phyloP scores from a whole-genome alignment of 495 filamentous ascomycete species.

The Annulohypoxylon stygium region DNA sequence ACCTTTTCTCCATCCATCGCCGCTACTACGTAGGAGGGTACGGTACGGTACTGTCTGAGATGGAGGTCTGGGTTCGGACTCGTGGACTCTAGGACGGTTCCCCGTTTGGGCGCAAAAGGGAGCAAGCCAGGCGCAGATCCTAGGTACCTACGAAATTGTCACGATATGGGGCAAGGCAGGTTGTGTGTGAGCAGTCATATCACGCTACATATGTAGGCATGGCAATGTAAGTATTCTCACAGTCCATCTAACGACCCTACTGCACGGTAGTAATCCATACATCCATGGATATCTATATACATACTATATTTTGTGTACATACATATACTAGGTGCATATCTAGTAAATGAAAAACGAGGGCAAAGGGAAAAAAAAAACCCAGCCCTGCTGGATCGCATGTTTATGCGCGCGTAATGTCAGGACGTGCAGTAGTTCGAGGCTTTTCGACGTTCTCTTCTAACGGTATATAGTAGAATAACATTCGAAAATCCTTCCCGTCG shows the following conservation, averaged over 20 bases:
- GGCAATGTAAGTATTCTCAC: not conserved
- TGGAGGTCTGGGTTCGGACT: slow-evolving; percentile 15
- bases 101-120: slow-evolving; percentile 42
- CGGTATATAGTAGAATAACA: not conserved
- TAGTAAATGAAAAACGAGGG: not conserved
- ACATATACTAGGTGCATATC: not conserved
- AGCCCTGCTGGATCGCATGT: slow-evolving; percentile 16
- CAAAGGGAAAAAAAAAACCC: not conserved
- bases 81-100: slow-evolving; percentile 23
- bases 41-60: slow-evolving; percentile 4
- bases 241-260: slow-evolving; percentile 21
- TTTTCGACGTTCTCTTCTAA: not conserved
- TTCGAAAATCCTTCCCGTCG: slow-evolving; percentile 14
- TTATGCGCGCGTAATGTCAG: slow-evolving; percentile 10
- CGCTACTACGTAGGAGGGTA: slow-evolving; percentile 2
- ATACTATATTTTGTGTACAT: not conserved
- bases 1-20: slow-evolving; percentile 11
- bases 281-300: not conserved
- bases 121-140: slow-evolving; percentile 38
- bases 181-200: slow-evolving; percentile 5
- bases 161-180: slow-evolving; percentile 35
- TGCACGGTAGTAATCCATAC: slow-evolving; percentile 21
- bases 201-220: slow-evolving; percentile 21
- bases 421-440: slow-evolving; percentile 30
- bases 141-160: slow-evolving; percentile 36